These are phyloP conservation scores for Phyllosticta paracitricarpa DNA, from an alignment of 2,329 filamentous ascomycete genomes.

Conservation along the genomic window DNA sequence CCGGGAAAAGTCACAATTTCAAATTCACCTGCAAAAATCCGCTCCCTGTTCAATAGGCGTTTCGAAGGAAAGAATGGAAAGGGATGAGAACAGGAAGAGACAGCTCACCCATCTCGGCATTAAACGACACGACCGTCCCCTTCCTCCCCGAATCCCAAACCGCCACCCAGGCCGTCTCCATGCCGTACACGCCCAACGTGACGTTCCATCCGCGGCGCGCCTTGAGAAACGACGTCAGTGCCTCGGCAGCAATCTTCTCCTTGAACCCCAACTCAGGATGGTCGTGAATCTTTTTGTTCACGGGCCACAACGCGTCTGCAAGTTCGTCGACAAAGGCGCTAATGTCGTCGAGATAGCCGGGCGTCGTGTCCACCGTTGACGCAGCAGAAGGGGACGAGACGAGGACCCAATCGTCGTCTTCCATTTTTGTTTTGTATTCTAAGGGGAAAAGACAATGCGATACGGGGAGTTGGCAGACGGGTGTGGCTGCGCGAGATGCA, in stretches of 20 bases:
- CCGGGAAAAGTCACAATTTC: neutral
- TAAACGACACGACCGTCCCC: slow-evolving; percentile 39
- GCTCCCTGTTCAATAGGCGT: too few species aligned
- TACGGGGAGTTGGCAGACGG: neutral
- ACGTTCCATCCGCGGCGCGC: slow-evolving; percentile 40
- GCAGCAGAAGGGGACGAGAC: neutral
- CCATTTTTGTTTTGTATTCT: neutral
- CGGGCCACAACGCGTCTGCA: slow-evolving; percentile 10
- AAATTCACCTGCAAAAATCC: neutral
- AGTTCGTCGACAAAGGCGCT: slow-evolving; percentile 21
- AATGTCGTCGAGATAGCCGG: slow-evolving; percentile 18
- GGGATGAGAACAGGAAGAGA: neutral
- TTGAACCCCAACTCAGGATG: slow-evolving; percentile 42
- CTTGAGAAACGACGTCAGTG: slow-evolving; percentile 39
- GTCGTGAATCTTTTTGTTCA: slow-evolving; percentile 20
- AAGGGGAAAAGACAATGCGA: too few species aligned
- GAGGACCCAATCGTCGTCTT: slow-evolving; percentile 4
- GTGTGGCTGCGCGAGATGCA: neutral
- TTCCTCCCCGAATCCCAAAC: slow-evolving; percentile 37
- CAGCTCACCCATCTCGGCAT: slow-evolving; percentile 27
- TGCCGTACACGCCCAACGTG: slow-evolving; percentile 40
- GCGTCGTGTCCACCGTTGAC: neutral
- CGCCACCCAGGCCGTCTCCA: slow-evolving; percentile 45
- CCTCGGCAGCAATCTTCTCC: slow-evolving; percentile 41
- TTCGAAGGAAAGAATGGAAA: too few species aligned